Percentiles rank a stretch among this genome's conserved stretches.
phyloP scores from a whole-genome alignment of 225 moss, liverwort and hornwort genomes.

The Thuidium tamariscinum region DNA sequence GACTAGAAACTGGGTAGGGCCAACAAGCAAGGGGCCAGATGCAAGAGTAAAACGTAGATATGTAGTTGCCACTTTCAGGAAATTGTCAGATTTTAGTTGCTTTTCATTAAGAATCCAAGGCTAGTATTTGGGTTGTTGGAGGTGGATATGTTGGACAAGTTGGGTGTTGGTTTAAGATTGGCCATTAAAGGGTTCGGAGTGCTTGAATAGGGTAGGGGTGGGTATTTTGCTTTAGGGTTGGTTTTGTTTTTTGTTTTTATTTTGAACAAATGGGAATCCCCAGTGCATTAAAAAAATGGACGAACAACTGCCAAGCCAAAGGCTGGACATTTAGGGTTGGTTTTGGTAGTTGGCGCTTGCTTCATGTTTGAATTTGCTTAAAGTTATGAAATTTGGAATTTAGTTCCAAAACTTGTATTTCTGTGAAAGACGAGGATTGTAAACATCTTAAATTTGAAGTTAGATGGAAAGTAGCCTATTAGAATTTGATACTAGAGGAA shows the following conservation, averaged over 20 bases:
- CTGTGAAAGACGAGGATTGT: neutral
- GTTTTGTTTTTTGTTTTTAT: too few relatives aligned
- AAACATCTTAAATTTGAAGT: neutral
- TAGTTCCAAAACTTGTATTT: neutral
- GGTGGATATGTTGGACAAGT: neutral
- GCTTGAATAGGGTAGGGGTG: neutral
- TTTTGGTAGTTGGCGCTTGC: rapidly evolving
- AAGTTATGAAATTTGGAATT: neutral
- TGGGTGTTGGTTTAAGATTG: neutral
- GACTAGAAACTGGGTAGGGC: neutral
- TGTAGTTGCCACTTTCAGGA: rapidly evolving
- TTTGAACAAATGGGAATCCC: too few relatives aligned
- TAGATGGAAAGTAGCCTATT: neutral
- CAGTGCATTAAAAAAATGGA: too few relatives aligned
- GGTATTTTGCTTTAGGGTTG: too few relatives aligned
- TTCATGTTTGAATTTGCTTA: rapidly evolving
- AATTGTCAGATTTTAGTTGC: neutral
- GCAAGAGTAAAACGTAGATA: neutral
- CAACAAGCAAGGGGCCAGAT: too few relatives aligned
- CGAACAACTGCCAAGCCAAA: too few relatives aligned
- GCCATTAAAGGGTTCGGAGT: neutral
- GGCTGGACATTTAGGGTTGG: neutral
- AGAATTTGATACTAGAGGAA: neutral
- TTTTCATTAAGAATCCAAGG: neutral
- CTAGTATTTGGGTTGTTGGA: neutral